Percentiles rank a stretch among this genome's conserved stretches.
These are phyloP conservation scores for Stagonosporopsis tanaceti DNA, from an alignment of 2,329 filamentous ascomycete species.

Conservation along the genomic window DNA sequence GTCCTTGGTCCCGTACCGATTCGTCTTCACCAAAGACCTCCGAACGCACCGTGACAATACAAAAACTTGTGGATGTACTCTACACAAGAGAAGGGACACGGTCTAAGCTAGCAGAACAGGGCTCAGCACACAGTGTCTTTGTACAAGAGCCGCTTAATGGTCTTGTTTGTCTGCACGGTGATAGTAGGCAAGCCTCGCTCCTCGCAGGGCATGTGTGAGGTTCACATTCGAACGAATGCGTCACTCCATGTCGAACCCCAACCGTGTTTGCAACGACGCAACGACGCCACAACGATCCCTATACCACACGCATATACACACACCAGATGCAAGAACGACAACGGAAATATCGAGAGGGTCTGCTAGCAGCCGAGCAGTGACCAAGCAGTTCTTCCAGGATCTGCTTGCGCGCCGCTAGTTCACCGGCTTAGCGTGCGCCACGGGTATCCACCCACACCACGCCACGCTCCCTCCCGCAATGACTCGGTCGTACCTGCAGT, in stretches of 20 bases:
- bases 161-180: background rate
- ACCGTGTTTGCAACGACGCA: background rate
- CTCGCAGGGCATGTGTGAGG: background rate
- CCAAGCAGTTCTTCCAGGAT: constrained; percentile 11
- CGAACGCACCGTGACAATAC: background rate
- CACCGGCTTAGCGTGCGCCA: constrained; percentile 12
- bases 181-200: background rate
- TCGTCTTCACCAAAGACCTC: background rate
- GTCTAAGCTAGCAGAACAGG: no score
- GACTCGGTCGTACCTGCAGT: constrained; percentile 5
- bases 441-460: constrained; percentile 9
- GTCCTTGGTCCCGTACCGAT: background rate
- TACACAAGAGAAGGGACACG: no score
- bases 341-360: background rate
- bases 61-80: no score
- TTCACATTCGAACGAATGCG: background rate
- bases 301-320: no score
- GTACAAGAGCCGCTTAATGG: background rate
- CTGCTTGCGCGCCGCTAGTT: constrained; percentile 12
- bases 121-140: background rate
- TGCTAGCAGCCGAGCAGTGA: constrained; percentile 2
- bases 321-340: background rate
- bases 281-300: background rate
- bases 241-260: background rate
- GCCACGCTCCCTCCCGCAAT: constrained; percentile 16